Evolutionary conservation across 1,284 basidiomycete genomes (phyloP).

Genomic region (Apiotrichum gracile): DNA sequence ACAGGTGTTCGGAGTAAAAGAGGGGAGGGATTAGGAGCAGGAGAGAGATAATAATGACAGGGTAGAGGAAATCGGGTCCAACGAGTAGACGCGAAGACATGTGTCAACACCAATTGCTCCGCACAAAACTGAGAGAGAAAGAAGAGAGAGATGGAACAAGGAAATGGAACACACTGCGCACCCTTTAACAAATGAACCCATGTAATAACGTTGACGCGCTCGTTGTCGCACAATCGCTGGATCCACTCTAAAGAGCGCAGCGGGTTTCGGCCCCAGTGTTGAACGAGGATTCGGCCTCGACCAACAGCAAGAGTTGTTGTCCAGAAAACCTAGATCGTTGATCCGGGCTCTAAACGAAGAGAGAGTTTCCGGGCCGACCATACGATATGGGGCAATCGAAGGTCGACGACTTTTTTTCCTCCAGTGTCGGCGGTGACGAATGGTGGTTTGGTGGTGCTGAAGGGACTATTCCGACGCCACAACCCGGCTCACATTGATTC

Average conservation of each 20-base stretch:
- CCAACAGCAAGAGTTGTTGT: not conserved
- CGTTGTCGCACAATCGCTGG: slow-evolving; percentile 1
- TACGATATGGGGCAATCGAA: not conserved
- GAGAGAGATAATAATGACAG: slow-evolving; percentile 1
- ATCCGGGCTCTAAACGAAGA: slow-evolving; percentile 3
- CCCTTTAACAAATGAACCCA: slow-evolving; percentile 15
- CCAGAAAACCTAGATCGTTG: slow-evolving; percentile 4
- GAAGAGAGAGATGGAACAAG: not conserved
- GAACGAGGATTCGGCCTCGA: not conserved
- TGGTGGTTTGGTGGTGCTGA: not conserved
- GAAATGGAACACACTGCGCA: slow-evolving; percentile 10
- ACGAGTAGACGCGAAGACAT: slow-evolving; percentile 5
- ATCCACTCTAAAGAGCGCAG: not conserved
- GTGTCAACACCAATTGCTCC: slow-evolving; percentile 21
- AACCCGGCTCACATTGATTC: slow-evolving; percentile 19
- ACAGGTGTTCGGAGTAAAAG: slow-evolving; percentile 4
- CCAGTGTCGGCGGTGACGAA: not conserved
- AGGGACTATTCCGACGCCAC: slow-evolving; percentile 24
- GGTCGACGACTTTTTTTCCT: not conserved
- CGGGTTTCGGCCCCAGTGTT: too few species aligned
- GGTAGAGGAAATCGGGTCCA: slow-evolving; percentile 1
- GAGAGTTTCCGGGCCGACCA: not conserved
- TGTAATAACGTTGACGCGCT: too few species aligned
- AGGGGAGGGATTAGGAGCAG: slow-evolving; percentile 6
- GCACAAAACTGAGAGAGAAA: slow-evolving; percentile 3